Evolutionary conservation across 148 eudicot species (phyloP), one percentile per base, ranked within the genome.

Genomic region (Rheum nobile): DNA sequence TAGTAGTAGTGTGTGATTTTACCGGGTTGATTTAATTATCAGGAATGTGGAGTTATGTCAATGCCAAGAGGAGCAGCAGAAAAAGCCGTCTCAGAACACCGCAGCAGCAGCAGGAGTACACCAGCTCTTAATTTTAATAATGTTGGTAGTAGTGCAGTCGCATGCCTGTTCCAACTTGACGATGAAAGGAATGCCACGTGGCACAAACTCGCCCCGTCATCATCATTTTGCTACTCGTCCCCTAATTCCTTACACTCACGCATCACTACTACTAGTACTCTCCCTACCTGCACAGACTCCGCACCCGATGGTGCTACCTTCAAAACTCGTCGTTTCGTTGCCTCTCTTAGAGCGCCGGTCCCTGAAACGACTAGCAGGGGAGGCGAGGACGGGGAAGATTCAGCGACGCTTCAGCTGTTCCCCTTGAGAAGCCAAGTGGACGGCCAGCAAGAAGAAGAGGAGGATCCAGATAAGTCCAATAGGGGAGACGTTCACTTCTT

Each of bases 171-270:
- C 26, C 32, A 57, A 10, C 65, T 68, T 46, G 13, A 42, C 63
- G 72, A 72, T 29, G 82, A 83, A 78, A 84, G 77, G 86, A 89
- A 89, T 83, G 87, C 77, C 88, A 89, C 90, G 83, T 89, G 90
- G 89, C 82, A 84, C 16, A 42, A 71, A 16, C 69, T 34, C 59
- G 48, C 77, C 76, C 76, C 71, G 2, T 48, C 42, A 22, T 75
- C 80, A n/a, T n/a, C n/a, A n/a, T n/a, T n/a, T n/a, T n/a, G n/a
- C n/a, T n/a, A n/a, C n/a, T n/a, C n/a, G n/a, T n/a, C n/a, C n/a
- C n/a, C n/a, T n/a, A n/a, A n/a, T n/a, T n/a, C n/a, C n/a, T n/a
- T n/a, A n/a, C n/a, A 19, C 19, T 8, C 57, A 19, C 24, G 57
- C 1, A 9, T 50, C 57, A n/a, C 13, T 16, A 12, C 46, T 50